Evolutionary conservation across 192 early-diverging fungal genomes (phyloP), one percentile per base, ranked within the genome.

Genomic region (Kappamyces sp.): DNA sequence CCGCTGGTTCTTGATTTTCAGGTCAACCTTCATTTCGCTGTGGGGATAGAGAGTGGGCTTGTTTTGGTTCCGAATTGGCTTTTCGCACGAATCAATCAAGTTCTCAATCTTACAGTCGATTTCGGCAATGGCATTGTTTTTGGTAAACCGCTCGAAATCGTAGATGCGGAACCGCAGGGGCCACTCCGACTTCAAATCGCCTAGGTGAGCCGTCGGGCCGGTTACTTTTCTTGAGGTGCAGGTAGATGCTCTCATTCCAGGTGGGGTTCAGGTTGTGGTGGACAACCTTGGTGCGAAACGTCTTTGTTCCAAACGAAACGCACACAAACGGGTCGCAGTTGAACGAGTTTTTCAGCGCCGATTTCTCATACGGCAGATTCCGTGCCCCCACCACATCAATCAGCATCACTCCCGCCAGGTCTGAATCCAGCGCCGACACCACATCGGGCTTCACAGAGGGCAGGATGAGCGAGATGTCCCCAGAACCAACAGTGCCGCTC

Each of bases 281-380:
- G 44, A 87, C 66, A 1, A 75, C 71, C 36, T 78, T 64, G 4
- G 88, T 89, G 33, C 87, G 68, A 62, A 86, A 90, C 1, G 86
- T 90, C 12, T 80, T 76, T 66, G 2, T 69, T 31, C 80, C 77
- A 69, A 83, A 88, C 5, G 85, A 82, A 9, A 90, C 74, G 41
- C 89, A 71, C 1, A 86, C 87, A 73, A 89, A 91, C 0, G 90
- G 88, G 67, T 91, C 89, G 77, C 87, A 90, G 63, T 90, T 83
- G 63, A 83, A 88, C 4, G 82, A 74, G 0, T 79, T 80, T n/a
- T 77, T 63, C 2, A 79, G 73, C 3, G 55, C 38, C 34, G 61
- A 58, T 15, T 57, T 38, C 23, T 66, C 68, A 44, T 62, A 54
- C 4, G 74, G 74, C 38, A 75, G 61, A 52, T 75, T 65, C 23